phyloP scores from a whole-genome alignment of 2,329 filamentous ascomycete species.

The Claviceps spartinae region DNA sequence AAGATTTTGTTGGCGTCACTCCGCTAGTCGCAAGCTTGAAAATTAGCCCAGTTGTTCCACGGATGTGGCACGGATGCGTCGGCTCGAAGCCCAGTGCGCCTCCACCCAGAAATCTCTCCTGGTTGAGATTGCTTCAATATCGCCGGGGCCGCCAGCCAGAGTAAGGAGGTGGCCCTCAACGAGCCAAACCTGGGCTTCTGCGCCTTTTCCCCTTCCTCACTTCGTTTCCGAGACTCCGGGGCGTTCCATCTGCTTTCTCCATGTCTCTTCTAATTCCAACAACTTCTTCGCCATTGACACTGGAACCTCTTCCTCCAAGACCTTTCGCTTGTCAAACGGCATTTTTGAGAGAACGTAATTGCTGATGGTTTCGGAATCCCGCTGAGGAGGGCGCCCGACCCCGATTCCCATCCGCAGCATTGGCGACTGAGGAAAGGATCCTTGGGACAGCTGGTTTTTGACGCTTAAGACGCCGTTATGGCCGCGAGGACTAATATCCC shows the following conservation, averaged over 20 bases:
- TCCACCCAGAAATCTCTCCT: not conserved
- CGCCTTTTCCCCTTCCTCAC: slow-evolving; percentile 17
- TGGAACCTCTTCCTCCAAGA: slow-evolving; percentile 38
- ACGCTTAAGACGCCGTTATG: slow-evolving; percentile 67
- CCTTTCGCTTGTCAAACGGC: slow-evolving; percentile 33
- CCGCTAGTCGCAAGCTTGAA: not conserved
- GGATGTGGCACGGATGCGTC: not conserved
- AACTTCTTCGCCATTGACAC: slow-evolving; percentile 37
- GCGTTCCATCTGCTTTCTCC: too few species aligned
- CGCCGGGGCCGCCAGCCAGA: not conserved
- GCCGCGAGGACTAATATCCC: slow-evolving; percentile 50
- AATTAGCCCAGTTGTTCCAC: not conserved
- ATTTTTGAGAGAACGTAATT: slow-evolving; percentile 66
- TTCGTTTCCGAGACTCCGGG: slow-evolving; percentile 21
- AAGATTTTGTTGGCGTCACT: too few species aligned
- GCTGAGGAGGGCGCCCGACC: slow-evolving; percentile 66
- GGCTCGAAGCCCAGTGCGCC: not conserved
- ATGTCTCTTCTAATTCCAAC: slow-evolving; percentile 15
- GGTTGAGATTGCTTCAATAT: not conserved
- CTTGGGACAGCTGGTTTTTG: slow-evolving; percentile 32
- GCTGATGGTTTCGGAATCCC: slow-evolving; percentile 54
- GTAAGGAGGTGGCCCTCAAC: not conserved
- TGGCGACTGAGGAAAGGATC: slow-evolving; percentile 25
- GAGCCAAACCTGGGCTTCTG: not conserved
- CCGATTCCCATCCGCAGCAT: slow-evolving; percentile 61